These are phyloP conservation scores for Plasmodium reichenowi DNA, from an alignment of 169 alveolate species.

Conservation along the genomic window DNA sequence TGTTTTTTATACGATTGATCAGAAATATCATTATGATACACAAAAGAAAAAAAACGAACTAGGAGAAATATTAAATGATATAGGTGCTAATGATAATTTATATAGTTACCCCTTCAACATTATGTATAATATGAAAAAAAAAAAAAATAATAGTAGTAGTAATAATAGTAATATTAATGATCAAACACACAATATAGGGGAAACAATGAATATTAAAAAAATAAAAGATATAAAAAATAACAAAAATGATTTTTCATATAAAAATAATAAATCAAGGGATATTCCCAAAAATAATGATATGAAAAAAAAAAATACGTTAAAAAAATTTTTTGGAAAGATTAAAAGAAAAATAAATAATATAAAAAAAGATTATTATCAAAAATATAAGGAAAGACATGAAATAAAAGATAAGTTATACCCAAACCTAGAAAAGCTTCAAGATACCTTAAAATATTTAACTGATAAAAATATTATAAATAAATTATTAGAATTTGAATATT, in stretches of 20 bases:
- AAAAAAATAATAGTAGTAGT: not conserved
- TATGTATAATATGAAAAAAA: constrained; percentile 1
- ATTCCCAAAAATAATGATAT: not conserved
- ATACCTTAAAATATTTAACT: constrained; percentile 50
- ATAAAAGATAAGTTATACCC: not conserved
- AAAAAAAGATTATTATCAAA: constrained; percentile 1
- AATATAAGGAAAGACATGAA: constrained; percentile 4
- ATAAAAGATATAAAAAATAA: not conserved
- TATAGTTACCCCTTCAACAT: constrained; percentile 45
- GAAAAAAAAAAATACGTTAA: constrained; percentile 7
- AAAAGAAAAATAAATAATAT: constrained; percentile 27
- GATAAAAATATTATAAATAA: constrained; percentile 59
- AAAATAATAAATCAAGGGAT: not conserved
- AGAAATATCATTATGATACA: not conserved
- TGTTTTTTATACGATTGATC: constrained; percentile 12
- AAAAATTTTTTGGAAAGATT: not conserved
- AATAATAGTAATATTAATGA: not conserved
- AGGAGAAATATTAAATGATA: constrained; percentile 13
- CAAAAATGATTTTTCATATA: not conserved
- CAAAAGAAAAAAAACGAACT: not conserved
- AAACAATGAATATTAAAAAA: not conserved
- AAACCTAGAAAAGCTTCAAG: constrained; percentile 12
- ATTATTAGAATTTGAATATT: constrained; percentile 74
- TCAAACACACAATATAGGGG: not conserved
- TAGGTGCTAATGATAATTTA: not conserved